phyloP scores from a whole-genome alignment of 1,284 basidiomycete species.

The Fomes fomentarius region DNA sequence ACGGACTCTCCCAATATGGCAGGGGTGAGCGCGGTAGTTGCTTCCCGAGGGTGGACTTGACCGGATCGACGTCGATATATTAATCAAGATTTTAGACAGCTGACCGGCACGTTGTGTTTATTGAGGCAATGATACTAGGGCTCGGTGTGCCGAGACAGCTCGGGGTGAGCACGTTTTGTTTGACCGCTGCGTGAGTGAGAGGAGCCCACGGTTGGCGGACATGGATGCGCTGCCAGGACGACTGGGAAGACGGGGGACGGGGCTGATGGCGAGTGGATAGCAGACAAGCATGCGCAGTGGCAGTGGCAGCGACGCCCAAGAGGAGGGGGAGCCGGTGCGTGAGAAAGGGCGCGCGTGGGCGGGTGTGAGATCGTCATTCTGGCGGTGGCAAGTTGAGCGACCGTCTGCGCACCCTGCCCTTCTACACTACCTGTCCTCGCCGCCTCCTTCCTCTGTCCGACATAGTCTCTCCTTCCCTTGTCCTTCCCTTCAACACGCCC shows the following conservation, averaged over 20 bases:
- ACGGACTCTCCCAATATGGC: background rate
- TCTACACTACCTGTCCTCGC: constrained; percentile 5
- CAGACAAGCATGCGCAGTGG: background rate
- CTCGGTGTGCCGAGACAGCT: background rate
- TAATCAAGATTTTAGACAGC: background rate
- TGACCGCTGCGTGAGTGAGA: background rate
- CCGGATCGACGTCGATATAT: background rate
- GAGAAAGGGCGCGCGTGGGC: constrained; percentile 9
- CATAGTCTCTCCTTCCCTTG: constrained; percentile 6
- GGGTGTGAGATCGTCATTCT: constrained; percentile 15
- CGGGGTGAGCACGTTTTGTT: background rate
- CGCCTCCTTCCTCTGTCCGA: constrained; percentile 4
- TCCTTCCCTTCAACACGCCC: background rate
- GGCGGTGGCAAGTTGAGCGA: constrained; percentile 4
- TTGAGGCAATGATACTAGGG: background rate
- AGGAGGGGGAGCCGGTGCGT: background rate
- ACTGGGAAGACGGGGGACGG: background rate
- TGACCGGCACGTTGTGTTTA: background rate
- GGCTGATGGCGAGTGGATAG: background rate
- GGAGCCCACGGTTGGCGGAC: background rate
- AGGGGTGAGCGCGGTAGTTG: background rate
- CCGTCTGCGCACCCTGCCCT: constrained; percentile 15
- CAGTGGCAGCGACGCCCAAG: background rate
- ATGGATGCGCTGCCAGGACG: background rate
- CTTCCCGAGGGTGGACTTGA: background rate